Base-by-base conservation (phyloP, 352 stramenopile species). In the Globisporangium alternatum region DNA sequence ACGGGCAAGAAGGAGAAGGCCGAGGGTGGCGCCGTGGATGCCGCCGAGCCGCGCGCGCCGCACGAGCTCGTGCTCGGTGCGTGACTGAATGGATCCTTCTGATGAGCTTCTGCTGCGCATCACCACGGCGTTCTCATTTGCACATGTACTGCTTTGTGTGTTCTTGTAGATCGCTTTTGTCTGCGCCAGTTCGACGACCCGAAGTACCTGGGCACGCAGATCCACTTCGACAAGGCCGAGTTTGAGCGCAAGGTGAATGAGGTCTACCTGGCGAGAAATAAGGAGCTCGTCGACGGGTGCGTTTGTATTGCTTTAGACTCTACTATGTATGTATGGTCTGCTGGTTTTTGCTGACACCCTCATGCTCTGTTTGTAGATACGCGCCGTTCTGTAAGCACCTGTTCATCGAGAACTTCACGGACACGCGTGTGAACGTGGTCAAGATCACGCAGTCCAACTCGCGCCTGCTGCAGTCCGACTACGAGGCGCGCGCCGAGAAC, bases 341-440 rank as follows among this genome's bases (percentile, higher is more conserved):
- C n/a, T n/a, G 15, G 15, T n/a, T 39, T 21, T 17, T 37, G 3
- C 21, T 44, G 17, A 41, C 22, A 19, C 28, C 2, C 21, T 2
- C n/a, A 9, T 13, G n/a, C 28, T 43, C 15, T 30, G 25, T 59
- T 22, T 10, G 52, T 39, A 97, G 93, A 25, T 99, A 99, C 72
- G 97, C 97, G 58, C 94, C 97, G 35, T 99, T 99, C 80, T 99
- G 97, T 83, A 99, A 99, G 85, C 97, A 99, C 78, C 60, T 99
- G 35, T 99, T 99, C 71, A 74, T 99, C 35, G 79, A 93, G 21
- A 99, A 99, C 79, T 97, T 97, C 68, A 93, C 84, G 25, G 86
- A 91, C 44, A 86, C 88, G 53, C 83, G 85, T 54, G 90, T 96
- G 73, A 95, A 93, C 33, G 95, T 79, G 57, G 78, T 98, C 61